Evolutionary conservation across 1,284 basidiomycete genomes (phyloP).

Genomic region (Ganoderma lingzhi): DNA sequence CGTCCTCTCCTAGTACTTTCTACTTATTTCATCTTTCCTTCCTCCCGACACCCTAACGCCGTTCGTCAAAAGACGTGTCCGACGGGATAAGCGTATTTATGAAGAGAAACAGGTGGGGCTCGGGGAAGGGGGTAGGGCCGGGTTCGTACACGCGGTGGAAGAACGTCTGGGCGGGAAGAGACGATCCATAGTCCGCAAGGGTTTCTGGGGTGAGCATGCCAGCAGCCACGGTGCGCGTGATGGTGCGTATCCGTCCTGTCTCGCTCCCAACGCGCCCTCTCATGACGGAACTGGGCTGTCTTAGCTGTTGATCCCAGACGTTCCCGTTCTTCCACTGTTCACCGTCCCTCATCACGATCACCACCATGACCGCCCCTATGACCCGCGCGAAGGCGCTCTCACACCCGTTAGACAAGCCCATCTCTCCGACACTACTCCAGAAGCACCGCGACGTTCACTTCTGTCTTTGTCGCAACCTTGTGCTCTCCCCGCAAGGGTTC

Average conservation of each 20-base stretch:
- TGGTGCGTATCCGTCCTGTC: conserved; percentile 11
- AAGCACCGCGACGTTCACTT: too few species aligned
- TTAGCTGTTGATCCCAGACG: too few species aligned
- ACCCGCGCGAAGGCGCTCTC: neutral
- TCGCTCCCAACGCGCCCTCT: too few species aligned
- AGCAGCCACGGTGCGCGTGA: conserved; percentile 19
- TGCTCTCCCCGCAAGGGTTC: too few species aligned
- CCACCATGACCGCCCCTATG: neutral
- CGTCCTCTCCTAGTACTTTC: neutral
- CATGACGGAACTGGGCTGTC: too few species aligned
- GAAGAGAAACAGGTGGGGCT: neutral
- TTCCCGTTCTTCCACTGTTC: neutral
- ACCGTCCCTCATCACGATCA: neutral
- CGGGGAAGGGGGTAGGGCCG: neutral
- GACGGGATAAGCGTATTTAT: neutral
- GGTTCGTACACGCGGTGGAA: conserved; percentile 12
- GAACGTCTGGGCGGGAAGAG: conserved; percentile 9
- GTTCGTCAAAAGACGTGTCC: neutral
- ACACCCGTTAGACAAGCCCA: too few species aligned
- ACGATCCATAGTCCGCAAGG: conserved; percentile 19
- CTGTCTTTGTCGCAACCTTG: too few species aligned
- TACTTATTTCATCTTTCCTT: neutral
- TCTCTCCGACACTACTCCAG: too few species aligned
- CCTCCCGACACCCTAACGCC: neutral
- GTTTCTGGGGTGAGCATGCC: conserved; percentile 23